These are phyloP conservation scores for Rhodamnia argentea DNA, from an alignment of 345 rosid genomes.

Conservation along the genomic window DNA sequence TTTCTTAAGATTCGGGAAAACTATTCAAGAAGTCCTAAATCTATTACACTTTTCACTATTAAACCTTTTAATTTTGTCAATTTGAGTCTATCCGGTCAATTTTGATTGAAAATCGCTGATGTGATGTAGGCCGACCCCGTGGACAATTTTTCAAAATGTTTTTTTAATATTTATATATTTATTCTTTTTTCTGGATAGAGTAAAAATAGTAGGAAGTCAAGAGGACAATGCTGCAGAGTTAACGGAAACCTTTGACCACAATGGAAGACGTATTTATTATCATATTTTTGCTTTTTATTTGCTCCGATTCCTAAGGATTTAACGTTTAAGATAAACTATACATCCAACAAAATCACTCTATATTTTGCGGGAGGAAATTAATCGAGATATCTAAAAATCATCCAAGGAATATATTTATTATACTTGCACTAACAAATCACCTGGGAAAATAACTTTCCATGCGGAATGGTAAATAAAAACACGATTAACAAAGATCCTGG, in stretches of 20 bases:
- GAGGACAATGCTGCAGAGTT: background rate
- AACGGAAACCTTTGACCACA: background rate
- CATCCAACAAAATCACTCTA: background rate
- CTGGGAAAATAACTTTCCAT: background rate
- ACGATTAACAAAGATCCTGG: background rate
- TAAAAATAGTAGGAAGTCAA: no score
- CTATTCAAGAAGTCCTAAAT: no score
- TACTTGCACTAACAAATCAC: background rate
- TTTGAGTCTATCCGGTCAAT: no score
- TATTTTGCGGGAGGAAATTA: background rate
- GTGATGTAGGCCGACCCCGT: no score
- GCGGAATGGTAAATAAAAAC: background rate
- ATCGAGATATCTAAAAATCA: background rate
- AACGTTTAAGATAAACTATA: background rate
- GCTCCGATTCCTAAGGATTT: background rate
- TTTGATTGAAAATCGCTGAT: no score
- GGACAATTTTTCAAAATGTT: no score
- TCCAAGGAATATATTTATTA: background rate
- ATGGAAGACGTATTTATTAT: background rate
- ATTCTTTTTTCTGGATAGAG: no score
- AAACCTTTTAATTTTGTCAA: no score
- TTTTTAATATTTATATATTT: no score
- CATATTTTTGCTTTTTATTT: background rate
- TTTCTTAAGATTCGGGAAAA: background rate
- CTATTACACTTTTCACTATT: no score